A percentile compares a stretch with the other conserved stretches of the same genome.
phyloP scores from a whole-genome alignment of 179 eudicot species.

The Silene vulgaris region DNA sequence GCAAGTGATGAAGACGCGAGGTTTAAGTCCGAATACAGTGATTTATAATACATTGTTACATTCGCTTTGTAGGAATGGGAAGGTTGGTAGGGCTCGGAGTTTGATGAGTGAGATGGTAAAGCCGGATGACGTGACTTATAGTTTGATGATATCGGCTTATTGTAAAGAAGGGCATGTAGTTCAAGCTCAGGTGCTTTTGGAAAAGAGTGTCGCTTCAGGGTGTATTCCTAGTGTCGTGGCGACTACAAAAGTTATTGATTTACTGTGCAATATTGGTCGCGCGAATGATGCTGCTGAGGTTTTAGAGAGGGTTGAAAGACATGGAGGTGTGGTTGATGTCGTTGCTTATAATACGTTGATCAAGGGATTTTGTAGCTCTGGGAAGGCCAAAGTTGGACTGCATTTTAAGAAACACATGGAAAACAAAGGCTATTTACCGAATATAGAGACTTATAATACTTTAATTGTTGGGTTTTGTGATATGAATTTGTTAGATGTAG shows the following conservation, averaged over 20 bases:
- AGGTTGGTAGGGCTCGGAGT: constrained; percentile 91
- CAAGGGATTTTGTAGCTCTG: constrained; percentile 53
- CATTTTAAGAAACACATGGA: constrained; percentile 76
- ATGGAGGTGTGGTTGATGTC: constrained; percentile 58
- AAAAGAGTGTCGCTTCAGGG: constrained; percentile 55
- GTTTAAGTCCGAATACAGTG: constrained; percentile 48
- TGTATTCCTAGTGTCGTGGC: constrained; percentile 67
- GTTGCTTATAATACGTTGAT: constrained; percentile 77
- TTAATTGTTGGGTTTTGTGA: constrained; percentile 71
- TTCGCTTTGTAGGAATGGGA: constrained; percentile 78
- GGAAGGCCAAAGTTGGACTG: constrained; percentile 54
- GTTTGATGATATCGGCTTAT: constrained; percentile 70
- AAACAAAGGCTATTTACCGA: constrained; percentile 73
- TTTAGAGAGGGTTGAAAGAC: constrained; percentile 57
- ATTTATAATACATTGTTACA: constrained; percentile 77
- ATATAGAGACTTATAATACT: constrained; percentile 64
- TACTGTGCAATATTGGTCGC: constrained; percentile 63
- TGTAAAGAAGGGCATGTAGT: constrained; percentile 60
- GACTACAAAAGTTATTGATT: constrained; percentile 54
- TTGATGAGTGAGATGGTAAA: constrained; percentile 69
- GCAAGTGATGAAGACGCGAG: constrained; percentile 62
- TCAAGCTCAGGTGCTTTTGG: constrained; percentile 76
- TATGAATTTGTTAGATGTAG: constrained; percentile 46
- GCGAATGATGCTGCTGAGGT: constrained; percentile 65
- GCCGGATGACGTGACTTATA: constrained; percentile 67